phyloP scores from a whole-genome alignment of 805 yeast genomes.

The Candida ipomoeae region DNA sequence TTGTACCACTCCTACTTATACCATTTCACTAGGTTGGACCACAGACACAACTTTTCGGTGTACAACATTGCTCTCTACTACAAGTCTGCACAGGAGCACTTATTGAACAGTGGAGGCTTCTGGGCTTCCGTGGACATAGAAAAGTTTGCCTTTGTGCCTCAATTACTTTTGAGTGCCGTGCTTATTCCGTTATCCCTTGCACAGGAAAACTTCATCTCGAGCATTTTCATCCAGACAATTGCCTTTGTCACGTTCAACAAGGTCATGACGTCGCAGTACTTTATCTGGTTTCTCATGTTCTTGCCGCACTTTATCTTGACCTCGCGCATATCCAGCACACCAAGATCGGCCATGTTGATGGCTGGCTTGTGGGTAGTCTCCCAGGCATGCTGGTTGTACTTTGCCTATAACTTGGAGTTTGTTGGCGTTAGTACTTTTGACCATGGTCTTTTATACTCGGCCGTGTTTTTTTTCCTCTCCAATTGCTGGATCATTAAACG shows the following conservation, averaged over 20 bases:
- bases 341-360: slow-evolving; percentile 36
- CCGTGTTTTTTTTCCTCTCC: slow-evolving; percentile 54
- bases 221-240: slow-evolving; percentile 40
- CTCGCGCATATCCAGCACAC: slow-evolving; percentile 26
- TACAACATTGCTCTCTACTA: slow-evolving; percentile 74
- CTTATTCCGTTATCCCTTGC: slow-evolving; percentile 52
- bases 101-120: background rate
- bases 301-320: slow-evolving; percentile 66
- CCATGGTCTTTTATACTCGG: slow-evolving; percentile 52
- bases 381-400: slow-evolving; percentile 75
- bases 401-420: slow-evolving; percentile 79
- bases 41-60: slow-evolving; percentile 89
- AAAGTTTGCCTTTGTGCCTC: slow-evolving; percentile 79
- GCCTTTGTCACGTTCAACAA: slow-evolving; percentile 43
- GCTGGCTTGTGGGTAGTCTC: slow-evolving; percentile 59
- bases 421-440: slow-evolving; percentile 63
- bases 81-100: slow-evolving; percentile 40
- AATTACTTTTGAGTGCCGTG: slow-evolving; percentile 55
- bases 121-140: slow-evolving; percentile 30
- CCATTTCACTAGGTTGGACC: slow-evolving; percentile 81
- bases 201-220: slow-evolving; percentile 26
- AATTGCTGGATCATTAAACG: slow-evolving; percentile 60
- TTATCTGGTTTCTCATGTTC: slow-evolving; percentile 88
- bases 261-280: slow-evolving; percentile 91
- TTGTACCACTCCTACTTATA: slow-evolving; percentile 75